Base-by-base conservation (phyloP, 352 stramenopile genomes). In the Blastocystis sp. region DNA sequence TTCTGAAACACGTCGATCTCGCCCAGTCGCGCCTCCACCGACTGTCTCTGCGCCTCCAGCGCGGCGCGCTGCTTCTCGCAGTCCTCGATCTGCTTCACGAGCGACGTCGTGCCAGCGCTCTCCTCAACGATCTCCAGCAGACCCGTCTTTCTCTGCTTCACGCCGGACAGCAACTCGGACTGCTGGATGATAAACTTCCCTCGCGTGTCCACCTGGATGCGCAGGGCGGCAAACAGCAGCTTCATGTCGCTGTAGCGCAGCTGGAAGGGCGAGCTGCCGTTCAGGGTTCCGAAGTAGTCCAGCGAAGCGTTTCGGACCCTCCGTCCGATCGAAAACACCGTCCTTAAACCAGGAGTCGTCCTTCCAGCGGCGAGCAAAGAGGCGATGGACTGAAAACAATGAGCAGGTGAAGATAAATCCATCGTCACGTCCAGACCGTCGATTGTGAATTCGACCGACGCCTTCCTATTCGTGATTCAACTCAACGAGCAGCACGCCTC, bases 101-200 rank as follows among this genome's bases (percentile, higher is more conserved):
- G 16, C 19, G 19, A 16, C 26, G 9, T 6, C 31, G 31, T 29
- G 12, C 50, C 74, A 1, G 35, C 19, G n/a, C 74, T 59, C 74
- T 85, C 74, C 37, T 85, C 74, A 31, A 85, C 70, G 24, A 85
- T 85, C 29, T 85, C 74, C 45, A 85, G 50, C 13, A 85, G 74
- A 29, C n/a, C 3, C 29, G 74, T 85, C 10, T 67, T 85, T 16
- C 51, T 31, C 29, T 85, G 74, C 24, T 55, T 50, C 24, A 85
- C 29, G 16, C 26, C 45, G 21, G 26, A 26, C 19, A 85, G 74
- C 35, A 85, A n/a, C 45, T 85, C 74, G 31, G 74, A 85, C 26
- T 85, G 74, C 45, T 85, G 74, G 29, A 85, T 85, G 74, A 85
- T 85, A 26, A 85, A 85, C 51, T 85, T 85, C 9, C 74, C 74